Evolutionary conservation across 805 yeast genomes (phyloP).

Genomic region (Cyberlindnera mycetangii): DNA sequence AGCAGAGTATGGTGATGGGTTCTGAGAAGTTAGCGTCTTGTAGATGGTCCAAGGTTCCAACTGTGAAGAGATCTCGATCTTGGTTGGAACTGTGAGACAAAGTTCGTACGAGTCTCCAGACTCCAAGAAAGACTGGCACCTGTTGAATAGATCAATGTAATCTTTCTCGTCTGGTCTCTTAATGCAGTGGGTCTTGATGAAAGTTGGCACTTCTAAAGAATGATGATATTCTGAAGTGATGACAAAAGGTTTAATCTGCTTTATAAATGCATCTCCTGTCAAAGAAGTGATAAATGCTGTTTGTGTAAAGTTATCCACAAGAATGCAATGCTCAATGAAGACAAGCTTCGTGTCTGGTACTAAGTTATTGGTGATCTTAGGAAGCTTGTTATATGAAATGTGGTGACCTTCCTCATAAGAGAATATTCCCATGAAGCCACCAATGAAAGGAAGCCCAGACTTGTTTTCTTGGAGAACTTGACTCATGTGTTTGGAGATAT

Average conservation of each 20-base stretch:
- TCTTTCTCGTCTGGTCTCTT: constrained; percentile 48
- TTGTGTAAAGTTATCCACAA: constrained; percentile 46
- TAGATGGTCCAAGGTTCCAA: constrained; percentile 76
- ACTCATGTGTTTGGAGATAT: constrained; percentile 47
- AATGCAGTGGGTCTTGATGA: constrained; percentile 23
- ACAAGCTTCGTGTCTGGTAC: constrained; percentile 77
- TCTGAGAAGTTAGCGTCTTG: constrained; percentile 61
- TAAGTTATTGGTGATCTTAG: constrained; percentile 35
- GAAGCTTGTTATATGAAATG: constrained; percentile 28
- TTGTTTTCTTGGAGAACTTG: constrained; percentile 22
- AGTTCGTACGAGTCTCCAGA: constrained; percentile 92
- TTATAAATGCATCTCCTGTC: constrained; percentile 5
- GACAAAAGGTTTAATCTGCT: constrained; percentile 24
- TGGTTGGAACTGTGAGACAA: constrained; percentile 79
- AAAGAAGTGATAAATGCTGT: constrained; percentile 54
- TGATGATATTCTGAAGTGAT: background rate
- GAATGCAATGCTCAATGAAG: constrained; percentile 62
- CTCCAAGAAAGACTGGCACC: constrained; percentile 65
- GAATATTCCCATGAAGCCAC: constrained; percentile 86
- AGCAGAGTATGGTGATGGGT: constrained; percentile 93
- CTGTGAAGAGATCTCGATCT: constrained; percentile 46
- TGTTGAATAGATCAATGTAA: constrained; percentile 53
- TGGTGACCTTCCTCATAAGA: constrained; percentile 85
- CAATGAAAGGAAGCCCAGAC: constrained; percentile 67
- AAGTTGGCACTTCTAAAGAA: background rate